phyloP scores from a whole-genome alignment of 2,329 filamentous ascomycete species.

The Chaetothyriales sp. region DNA sequence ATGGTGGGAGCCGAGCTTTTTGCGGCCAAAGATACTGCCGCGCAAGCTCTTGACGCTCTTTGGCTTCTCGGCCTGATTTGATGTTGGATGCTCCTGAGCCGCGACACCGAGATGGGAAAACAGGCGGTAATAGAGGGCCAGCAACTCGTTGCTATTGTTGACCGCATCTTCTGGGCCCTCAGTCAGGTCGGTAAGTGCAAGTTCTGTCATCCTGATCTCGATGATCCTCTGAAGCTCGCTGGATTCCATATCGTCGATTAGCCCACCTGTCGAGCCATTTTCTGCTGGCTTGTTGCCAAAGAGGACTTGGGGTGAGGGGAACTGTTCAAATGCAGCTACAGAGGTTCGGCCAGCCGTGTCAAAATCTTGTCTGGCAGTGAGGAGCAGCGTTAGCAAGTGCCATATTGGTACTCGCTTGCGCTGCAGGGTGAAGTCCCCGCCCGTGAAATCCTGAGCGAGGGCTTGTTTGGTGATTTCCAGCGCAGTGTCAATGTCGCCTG shows the following conservation, averaged over 20 bases:
- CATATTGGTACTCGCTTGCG: conserved; percentile 60
- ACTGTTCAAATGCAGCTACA: conserved; percentile 82
- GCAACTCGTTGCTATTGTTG: conserved; percentile 70
- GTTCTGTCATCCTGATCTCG: conserved; percentile 92
- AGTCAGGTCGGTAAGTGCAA: conserved; percentile 65
- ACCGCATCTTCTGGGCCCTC: conserved; percentile 77
- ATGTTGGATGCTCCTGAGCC: conserved; percentile 24
- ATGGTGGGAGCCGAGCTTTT: not conserved
- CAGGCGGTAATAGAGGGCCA: conserved; percentile 65
- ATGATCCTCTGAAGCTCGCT: conserved; percentile 74
- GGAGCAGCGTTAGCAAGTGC: conserved; percentile 74
- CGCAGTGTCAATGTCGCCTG: conserved; percentile 61
- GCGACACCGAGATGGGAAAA: conserved; percentile 49
- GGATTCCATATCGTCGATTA: conserved; percentile 67
- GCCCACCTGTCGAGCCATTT: conserved; percentile 20
- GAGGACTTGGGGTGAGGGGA: conserved; percentile 54
- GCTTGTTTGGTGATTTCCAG: conserved; percentile 70
- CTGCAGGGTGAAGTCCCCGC: not conserved
- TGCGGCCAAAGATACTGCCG: conserved; percentile 36
- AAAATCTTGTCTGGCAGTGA: conserved; percentile 78
- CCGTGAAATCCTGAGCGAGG: conserved; percentile 32
- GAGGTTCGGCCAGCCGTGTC: conserved; percentile 66
- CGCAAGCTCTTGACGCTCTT: conserved; percentile 53
- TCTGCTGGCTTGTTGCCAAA: conserved; percentile 31
- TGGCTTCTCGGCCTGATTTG: conserved; percentile 39